Evolutionary conservation across 1,284 basidiomycete species (phyloP), one percentile per base, ranked within the genome.

Genomic region (Chalciporus sp.): DNA sequence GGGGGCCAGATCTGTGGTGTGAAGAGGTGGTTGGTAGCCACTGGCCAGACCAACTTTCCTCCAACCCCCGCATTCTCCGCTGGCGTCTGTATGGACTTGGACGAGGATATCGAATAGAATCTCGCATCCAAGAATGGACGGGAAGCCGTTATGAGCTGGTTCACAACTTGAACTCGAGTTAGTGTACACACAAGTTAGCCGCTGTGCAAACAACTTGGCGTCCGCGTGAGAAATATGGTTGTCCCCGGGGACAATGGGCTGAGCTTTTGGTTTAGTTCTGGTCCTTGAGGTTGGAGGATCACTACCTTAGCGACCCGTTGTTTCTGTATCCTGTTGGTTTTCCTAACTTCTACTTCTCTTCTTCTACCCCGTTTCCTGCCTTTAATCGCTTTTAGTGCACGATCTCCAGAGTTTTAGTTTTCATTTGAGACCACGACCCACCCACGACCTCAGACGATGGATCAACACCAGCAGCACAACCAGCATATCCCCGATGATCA

Each of bases 401-500:
- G 68, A 72, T 69, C 56, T 59, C 37, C 53, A 50, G 44, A 53
- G 49, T 59, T 52, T 45, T 56, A 57, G 57, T 54, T 69, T 69
- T 72, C 61, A 65, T 63, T 70, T 67, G 58, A 66, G 64, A 64
- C 69, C 67, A 75, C 72, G 67, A 69, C 68, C 63, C 63, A 62
- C 62, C 61, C 63, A 66, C 70, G 70, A 65, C 64, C 58, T 40
- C 37, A 40, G 49, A 29, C 62, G 54, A 78, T 78, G 76, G 75
- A 77, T 63, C 75, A 69, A 41, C 68, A 70, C 54, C 70, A 72
- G 37, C 62, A 68, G 50, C 74, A 75, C 58, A 67, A 71, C 58
- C 74, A 76, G 39, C 72, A 68, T 56, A 70, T 75, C 54, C 69
- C 76, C 55, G 72, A 75, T 61, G 74, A 76, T 63, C 66, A 74